phyloP scores from a whole-genome alignment of 805 yeast genomes.

The Jamesozyma lodderae region DNA sequence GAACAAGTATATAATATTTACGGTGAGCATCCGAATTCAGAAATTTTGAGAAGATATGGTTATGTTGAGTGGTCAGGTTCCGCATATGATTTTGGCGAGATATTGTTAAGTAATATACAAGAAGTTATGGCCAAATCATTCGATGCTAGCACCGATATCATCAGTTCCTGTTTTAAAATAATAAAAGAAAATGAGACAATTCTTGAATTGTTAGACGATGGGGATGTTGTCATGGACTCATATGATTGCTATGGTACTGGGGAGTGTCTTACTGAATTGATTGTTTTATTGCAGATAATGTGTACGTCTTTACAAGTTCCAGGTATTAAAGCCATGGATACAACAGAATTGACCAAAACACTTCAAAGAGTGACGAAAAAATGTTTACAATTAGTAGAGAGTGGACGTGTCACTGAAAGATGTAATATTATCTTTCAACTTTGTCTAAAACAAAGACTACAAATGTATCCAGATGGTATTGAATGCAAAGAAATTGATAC shows the following conservation, averaged over 20 bases:
- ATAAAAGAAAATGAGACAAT: slow-evolving; percentile 27
- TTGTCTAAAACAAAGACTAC: slow-evolving; percentile 24
- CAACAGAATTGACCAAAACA: slow-evolving; percentile 20
- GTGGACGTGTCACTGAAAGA: slow-evolving; percentile 37
- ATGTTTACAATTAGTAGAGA: slow-evolving; percentile 51
- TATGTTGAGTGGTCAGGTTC: slow-evolving; percentile 73
- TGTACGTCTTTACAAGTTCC: slow-evolving; percentile 31
- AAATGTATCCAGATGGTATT: slow-evolving; percentile 31
- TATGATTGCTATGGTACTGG: slow-evolving; percentile 55
- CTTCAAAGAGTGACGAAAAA: slow-evolving; percentile 48
- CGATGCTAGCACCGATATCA: slow-evolving; percentile 17
- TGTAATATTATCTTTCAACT: slow-evolving; percentile 24
- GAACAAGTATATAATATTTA: slow-evolving; percentile 82
- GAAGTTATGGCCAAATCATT: slow-evolving; percentile 29
- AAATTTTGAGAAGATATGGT: slow-evolving; percentile 82
- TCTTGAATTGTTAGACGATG: slow-evolving; percentile 32
- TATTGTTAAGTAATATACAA: slow-evolving; percentile 35
- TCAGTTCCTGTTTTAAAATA: slow-evolving; percentile 28
- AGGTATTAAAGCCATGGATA: slow-evolving; percentile 13
- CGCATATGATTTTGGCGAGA: slow-evolving; percentile 71
- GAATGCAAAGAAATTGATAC: slow-evolving; percentile 6
- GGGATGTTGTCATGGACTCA: slow-evolving; percentile 40
- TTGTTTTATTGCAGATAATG: slow-evolving; percentile 44
- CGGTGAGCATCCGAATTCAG: slow-evolving; percentile 88
- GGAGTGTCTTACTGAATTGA: slow-evolving; percentile 51